Conservation (phyloP, 306 rosid species). For the Nissolia schottii region DNA sequence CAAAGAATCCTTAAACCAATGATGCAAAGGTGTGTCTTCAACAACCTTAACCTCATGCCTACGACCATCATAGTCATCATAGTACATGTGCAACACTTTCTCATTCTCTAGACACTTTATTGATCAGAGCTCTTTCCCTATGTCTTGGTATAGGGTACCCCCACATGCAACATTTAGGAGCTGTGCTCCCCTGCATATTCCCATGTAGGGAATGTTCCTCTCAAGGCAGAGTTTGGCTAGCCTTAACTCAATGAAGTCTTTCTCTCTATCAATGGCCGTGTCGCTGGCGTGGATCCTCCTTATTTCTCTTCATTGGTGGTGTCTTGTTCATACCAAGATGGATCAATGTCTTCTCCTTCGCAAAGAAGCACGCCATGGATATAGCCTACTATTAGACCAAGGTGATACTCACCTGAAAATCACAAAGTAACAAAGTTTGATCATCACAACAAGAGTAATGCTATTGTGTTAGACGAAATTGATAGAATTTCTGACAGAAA, state of each 20-base stretch:
- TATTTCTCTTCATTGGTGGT: constrained; percentile 63
- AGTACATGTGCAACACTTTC: constrained; percentile 59
- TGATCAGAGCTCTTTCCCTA: constrained; percentile 64
- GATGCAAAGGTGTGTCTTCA: constrained; percentile 68
- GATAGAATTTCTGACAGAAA: too few relatives aligned
- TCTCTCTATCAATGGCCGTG: constrained; percentile 75
- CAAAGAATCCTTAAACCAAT: constrained; percentile 74
- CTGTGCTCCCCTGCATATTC: constrained; percentile 91
- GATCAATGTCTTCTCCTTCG: constrained; percentile 97
- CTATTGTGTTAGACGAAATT: too few relatives aligned
- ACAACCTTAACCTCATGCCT: constrained; percentile 69
- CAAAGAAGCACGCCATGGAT: constrained; percentile 95
- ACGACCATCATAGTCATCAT: constrained; percentile 86
- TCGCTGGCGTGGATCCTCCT: constrained; percentile 73
- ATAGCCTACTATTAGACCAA: constrained; percentile 76
- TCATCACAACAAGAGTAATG: too few relatives aligned
- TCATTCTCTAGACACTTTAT: constrained; percentile 30
- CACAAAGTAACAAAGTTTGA: background rate
- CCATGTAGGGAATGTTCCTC: constrained; percentile 87
- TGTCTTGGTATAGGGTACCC: constrained; percentile 72
- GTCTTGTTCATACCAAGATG: constrained; percentile 64
- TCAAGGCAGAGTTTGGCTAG: constrained; percentile 87
- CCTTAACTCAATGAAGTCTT: constrained; percentile 76
- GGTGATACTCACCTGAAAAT: constrained; percentile 80
- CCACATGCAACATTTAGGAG: constrained; percentile 90